These are phyloP conservation scores for Citrus sinensis DNA, from an alignment of 345 rosid species.

Conservation along the genomic window DNA sequence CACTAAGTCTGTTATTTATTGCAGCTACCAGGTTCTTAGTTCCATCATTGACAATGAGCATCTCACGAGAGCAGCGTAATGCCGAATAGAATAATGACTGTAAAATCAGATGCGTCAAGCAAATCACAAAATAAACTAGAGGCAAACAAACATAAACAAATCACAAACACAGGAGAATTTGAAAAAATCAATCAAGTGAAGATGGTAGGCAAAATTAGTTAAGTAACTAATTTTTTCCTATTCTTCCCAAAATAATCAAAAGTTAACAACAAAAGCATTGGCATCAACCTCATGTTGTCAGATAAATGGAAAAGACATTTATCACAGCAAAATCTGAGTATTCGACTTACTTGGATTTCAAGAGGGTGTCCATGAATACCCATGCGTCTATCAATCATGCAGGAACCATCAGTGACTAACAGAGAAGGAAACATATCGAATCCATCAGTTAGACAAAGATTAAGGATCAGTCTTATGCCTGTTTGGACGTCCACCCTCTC, in stretches of 20 bases:
- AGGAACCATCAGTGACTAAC: conserved; percentile 93
- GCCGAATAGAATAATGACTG: conserved; percentile 93
- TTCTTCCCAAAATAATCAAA: background rate
- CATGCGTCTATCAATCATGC: conserved; percentile 97
- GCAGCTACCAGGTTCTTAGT: conserved; percentile 85
- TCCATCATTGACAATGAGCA: conserved; percentile 75
- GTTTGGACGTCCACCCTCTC: conserved; percentile 98
- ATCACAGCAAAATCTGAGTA: background rate
- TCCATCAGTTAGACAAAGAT: conserved; percentile 79
- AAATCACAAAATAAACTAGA: background rate
- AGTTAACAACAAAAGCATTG: background rate
- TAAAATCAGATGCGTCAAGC: conserved; percentile 12
- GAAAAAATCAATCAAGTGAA: background rate
- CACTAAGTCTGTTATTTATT: conserved; percentile 75
- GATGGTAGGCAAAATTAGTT: background rate
- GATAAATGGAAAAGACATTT: background rate
- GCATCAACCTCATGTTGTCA: background rate
- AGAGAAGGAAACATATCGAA: conserved; percentile 97
- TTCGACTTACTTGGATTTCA: conserved; percentile 75
- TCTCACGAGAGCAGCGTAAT: conserved; percentile 84
- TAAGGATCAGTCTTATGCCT: conserved; percentile 81
- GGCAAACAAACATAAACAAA: background rate
- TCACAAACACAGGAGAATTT: background rate
- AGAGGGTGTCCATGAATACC: conserved; percentile 98
- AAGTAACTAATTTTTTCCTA: background rate